Percentiles rank a stretch among this genome's conserved stretches.
phyloP scores from a whole-genome alignment of 106 monocot genomes.

The Dactylorhiza incarnata region DNA sequence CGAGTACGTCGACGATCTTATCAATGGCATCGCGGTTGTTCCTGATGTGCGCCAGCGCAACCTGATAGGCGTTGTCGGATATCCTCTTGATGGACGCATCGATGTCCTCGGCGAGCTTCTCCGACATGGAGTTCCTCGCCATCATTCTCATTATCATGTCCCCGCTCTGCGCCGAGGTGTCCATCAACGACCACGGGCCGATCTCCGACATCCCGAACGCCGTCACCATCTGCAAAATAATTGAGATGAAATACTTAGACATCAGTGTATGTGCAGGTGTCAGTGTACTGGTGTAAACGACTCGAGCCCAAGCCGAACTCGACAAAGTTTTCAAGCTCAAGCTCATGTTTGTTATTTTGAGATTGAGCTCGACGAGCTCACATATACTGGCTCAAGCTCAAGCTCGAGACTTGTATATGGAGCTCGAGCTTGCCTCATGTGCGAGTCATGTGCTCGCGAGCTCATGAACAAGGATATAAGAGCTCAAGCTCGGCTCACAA shows the following conservation, averaged over 20 bases:
- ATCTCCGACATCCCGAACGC: conserved; percentile 97
- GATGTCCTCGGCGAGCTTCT: conserved; percentile 92
- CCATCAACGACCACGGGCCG: conserved; percentile 95
- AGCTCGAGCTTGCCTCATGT: no score
- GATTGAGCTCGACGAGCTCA: no score
- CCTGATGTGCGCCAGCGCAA: conserved; percentile 72
- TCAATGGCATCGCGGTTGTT: conserved; percentile 96
- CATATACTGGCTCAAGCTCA: no score
- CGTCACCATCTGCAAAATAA: conserved; percentile 65
- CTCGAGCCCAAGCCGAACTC: no score
- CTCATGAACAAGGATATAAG: no score
- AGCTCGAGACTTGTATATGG: no score
- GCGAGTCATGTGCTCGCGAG: no score
- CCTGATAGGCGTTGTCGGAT: conserved; percentile 79
- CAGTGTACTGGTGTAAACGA: no score
- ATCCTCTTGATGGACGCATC: conserved; percentile 73
- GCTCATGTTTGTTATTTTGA: no score
- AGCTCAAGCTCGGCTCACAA: no score
- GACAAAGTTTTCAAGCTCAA: no score
- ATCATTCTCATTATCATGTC: conserved; percentile 99
- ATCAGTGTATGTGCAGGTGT: no score
- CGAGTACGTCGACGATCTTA: conserved; percentile 83
- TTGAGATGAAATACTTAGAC: not conserved
- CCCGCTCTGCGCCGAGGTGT: conserved; percentile 49
- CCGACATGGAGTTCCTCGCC: conserved; percentile 96